Percentiles rank a stretch among this genome's conserved stretches.
These are phyloP conservation scores for Chaetomium tenue DNA, from an alignment of 495 filamentous ascomycete species.

Conservation along the genomic window DNA sequence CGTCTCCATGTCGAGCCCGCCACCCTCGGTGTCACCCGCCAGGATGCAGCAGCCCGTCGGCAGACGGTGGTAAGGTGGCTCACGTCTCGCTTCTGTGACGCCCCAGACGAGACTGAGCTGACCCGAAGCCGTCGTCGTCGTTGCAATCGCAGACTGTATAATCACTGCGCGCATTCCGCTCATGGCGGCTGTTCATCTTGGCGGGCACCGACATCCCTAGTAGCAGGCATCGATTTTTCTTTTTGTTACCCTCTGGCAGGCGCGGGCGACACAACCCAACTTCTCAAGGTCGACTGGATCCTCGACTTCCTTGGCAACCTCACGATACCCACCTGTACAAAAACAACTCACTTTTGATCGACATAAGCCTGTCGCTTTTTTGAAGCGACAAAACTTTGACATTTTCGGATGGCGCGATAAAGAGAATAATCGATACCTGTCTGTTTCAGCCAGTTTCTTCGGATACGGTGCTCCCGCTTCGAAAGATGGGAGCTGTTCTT, in stretches of 20 bases:
- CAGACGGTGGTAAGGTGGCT: constrained; percentile 51
- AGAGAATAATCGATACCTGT: constrained; percentile 41
- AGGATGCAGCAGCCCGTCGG: constrained; percentile 66
- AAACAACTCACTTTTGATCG: constrained; percentile 29
- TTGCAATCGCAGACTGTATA: constrained; percentile 33
- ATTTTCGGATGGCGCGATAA: constrained; percentile 40
- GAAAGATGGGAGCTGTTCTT: constrained; percentile 35
- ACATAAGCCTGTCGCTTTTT: constrained; percentile 33
- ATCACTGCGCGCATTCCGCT: constrained; percentile 29
- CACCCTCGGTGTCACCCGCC: constrained; percentile 81
- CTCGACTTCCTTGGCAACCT: constrained; percentile 33
- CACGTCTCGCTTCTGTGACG: constrained; percentile 37
- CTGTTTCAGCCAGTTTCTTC: constrained; percentile 22
- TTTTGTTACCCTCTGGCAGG: constrained; percentile 33
- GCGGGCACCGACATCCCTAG: constrained; percentile 37
- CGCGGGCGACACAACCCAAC: constrained; percentile 28
- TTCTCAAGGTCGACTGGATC: constrained; percentile 33
- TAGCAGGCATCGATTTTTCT: constrained; percentile 40
- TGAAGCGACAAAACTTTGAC: constrained; percentile 35
- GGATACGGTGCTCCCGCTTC: constrained; percentile 36
- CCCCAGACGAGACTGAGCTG: constrained; percentile 28
- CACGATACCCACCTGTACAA: constrained; percentile 37
- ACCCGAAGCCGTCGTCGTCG: constrained; percentile 35
- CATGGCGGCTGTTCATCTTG: constrained; percentile 41
- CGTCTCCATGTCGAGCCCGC: constrained; percentile 83